Conservation (phyloP, 1,284 basidiomycete genomes). For the Chondrostereum purpureum region DNA sequence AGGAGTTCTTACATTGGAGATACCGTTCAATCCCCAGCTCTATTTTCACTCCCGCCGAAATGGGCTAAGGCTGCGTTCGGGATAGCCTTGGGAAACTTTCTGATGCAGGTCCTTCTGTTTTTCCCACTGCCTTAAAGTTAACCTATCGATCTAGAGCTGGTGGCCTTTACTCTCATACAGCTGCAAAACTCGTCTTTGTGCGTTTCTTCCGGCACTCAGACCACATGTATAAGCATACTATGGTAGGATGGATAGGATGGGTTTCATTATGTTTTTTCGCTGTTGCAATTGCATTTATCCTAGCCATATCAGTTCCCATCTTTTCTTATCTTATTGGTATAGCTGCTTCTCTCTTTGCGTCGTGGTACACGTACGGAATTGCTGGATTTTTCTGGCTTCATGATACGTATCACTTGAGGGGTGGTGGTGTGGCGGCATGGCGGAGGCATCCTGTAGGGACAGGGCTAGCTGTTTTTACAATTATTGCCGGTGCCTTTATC, state of each 20-base stretch:
- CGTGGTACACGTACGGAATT: conserved; percentile 53
- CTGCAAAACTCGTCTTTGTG: conserved; percentile 58
- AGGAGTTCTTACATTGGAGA: conserved; percentile 53
- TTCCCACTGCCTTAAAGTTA: not conserved
- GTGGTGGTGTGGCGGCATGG: conserved; percentile 27
- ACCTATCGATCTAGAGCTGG: conserved; percentile 28
- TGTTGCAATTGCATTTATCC: conserved; percentile 43
- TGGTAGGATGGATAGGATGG: conserved; percentile 57
- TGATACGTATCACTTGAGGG: conserved; percentile 38
- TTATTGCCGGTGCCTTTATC: conserved; percentile 44
- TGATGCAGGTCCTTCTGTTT: conserved; percentile 31
- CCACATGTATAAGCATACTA: conserved; percentile 52
- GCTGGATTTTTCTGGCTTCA: conserved; percentile 54
- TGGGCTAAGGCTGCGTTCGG: conserved; percentile 48
- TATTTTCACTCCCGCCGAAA: conserved; percentile 41
- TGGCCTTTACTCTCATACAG: conserved; percentile 43
- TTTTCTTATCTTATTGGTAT: conserved; percentile 49
- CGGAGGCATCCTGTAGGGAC: conserved; percentile 26
- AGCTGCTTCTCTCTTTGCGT: conserved; percentile 48
- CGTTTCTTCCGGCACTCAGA: conserved; percentile 49
- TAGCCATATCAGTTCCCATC: conserved; percentile 50
- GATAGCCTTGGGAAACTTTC: conserved; percentile 41
- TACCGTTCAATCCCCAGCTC: conserved; percentile 47
- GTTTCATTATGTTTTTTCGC: conserved; percentile 35
- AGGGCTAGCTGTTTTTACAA: conserved; percentile 33